Percentiles rank a stretch among this genome's conserved stretches.
These are phyloP conservation scores for Pichia sp. DNA, from an alignment of 1,139 yeast genomes.

Conservation along the genomic window DNA sequence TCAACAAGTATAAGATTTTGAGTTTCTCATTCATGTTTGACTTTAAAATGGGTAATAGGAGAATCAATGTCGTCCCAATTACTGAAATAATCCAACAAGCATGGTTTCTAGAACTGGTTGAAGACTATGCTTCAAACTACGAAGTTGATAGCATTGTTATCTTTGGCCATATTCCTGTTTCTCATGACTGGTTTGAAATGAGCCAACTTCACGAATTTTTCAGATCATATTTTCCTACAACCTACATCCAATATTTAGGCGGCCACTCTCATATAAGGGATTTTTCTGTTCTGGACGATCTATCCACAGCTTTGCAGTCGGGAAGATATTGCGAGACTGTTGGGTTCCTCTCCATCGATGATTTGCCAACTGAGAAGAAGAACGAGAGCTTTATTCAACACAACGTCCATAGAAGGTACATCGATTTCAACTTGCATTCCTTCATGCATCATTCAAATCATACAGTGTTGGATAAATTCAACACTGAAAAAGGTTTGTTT, in stretches of 20 bases:
- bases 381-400: constrained; percentile 5
- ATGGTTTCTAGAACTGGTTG: constrained; percentile 62
- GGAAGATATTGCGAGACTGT: constrained; percentile 92
- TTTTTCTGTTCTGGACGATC: constrained; percentile 62
- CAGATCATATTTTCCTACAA: constrained; percentile 55
- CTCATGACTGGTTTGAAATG: constrained; percentile 54
- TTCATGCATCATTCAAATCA: constrained; percentile 57
- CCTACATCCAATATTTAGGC: constrained; percentile 80
- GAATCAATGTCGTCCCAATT: constrained; percentile 65
- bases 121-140: constrained; percentile 37
- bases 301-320: constrained; percentile 76
- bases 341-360: constrained; percentile 68
- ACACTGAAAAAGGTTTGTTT: constrained; percentile 49
- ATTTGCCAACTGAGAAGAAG: constrained; percentile 18
- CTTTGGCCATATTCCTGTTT: constrained; percentile 79
- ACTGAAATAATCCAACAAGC: constrained; percentile 48
- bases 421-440: constrained; percentile 75
- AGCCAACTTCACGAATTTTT: constrained; percentile 48
- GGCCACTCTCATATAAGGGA: constrained; percentile 95
- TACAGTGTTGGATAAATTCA: constrained; percentile 34
- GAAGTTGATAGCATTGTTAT: constrained; percentile 64
- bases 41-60: constrained; percentile 57
- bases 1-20: constrained; percentile 49
- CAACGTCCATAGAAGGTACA: constrained; percentile 52
- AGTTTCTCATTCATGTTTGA: constrained; percentile 80